Evolutionary conservation across 257 asterid genomes (phyloP), one percentile per base, ranked within the genome.

Genomic region (Solanum tarijense): DNA sequence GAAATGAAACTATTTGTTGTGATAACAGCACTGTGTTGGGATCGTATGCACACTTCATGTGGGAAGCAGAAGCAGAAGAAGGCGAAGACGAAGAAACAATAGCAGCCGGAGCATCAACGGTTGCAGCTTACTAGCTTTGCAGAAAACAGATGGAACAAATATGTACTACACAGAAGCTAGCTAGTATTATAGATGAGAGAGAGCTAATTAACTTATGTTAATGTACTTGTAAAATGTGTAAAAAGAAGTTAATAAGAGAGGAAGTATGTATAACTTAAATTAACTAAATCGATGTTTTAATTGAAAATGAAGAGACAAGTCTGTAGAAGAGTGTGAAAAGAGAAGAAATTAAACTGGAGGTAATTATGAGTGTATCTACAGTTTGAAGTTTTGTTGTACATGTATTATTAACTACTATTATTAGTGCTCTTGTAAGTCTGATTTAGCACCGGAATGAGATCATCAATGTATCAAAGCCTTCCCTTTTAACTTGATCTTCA

Each of bases 1-100:
- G 4, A 18, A 32, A 72, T 72, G 83, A 39, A 29, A 66, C 43
- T 32, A 18, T 29, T 79, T 68, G 31, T 27, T 81, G 5, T 27
- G 27, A 32, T 58, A 86, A 87, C 94, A 93, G 96, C 87, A 87
- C 83, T 90, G 91, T 95, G 84, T 81, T 94, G 93, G 98, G 98
- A 69, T 93, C 98, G 3, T 95, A 93, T 78, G 97, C 97, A 3
- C 92, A 86, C 68, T 95, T 95, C 83, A 55, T 95, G 94, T 95
- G 98, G 98, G 95, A 94, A 88, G 90, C 92, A 3, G 96, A 89
- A 25, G 95, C 86, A 6, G 91, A 88, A 0, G 90, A 88, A 2
- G 91, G 84, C 11, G 87, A 48, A 48, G 21, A 46, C 6, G 20
- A 34, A 8, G 60, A 78, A 41, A 78, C 9, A n/a, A 0, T 41